A percentile compares a stretch with the other conserved stretches of the same genome.
phyloP scores from a whole-genome alignment of 352 stramenopile species.

The Achlya hypogyna region DNA sequence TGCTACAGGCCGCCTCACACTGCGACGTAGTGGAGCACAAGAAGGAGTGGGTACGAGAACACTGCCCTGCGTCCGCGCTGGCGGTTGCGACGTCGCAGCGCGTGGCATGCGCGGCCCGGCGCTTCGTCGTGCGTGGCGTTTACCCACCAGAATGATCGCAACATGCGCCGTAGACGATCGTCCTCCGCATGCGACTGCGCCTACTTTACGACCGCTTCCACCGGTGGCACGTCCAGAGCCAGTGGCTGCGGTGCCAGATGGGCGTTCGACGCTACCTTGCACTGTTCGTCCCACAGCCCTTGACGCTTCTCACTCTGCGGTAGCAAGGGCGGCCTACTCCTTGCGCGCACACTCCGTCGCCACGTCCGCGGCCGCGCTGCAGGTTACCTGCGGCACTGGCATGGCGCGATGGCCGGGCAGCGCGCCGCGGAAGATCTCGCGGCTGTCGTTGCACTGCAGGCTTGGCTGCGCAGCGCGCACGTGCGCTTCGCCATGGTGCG shows the following conservation, averaged over 20 bases:
- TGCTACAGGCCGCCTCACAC: not conserved
- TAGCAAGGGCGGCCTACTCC: too few relatives aligned
- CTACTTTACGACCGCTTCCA: conserved; percentile 22
- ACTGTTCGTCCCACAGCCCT: conserved; percentile 27
- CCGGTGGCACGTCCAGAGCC: conserved; percentile 25
- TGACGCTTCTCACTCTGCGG: not conserved
- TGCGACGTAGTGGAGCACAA: conserved; percentile 16
- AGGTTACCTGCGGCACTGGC: not conserved
- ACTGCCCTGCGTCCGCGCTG: conserved; percentile 41
- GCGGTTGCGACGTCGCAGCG: conserved; percentile 20
- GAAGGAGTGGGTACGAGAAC: conserved; percentile 35
- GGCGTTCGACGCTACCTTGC: conserved; percentile 33
- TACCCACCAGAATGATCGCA: too few relatives aligned
- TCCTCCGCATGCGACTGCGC: not conserved
- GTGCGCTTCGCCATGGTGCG: conserved; percentile 23
- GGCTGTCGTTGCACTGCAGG: conserved; percentile 41
- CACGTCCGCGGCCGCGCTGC: too few relatives aligned
- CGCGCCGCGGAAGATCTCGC: conserved; percentile 33
- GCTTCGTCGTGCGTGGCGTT: too few relatives aligned
- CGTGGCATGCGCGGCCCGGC: conserved; percentile 32
- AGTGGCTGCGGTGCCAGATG: conserved; percentile 23
- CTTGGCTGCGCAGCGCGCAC: conserved; percentile 31
- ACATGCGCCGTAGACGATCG: not conserved
- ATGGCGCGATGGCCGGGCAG: conserved; percentile 20
- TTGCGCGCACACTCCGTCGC: too few relatives aligned